These are phyloP conservation scores for Steccherinum ochraceum DNA, from an alignment of 768 basidiomycete genomes.

Conservation along the genomic window DNA sequence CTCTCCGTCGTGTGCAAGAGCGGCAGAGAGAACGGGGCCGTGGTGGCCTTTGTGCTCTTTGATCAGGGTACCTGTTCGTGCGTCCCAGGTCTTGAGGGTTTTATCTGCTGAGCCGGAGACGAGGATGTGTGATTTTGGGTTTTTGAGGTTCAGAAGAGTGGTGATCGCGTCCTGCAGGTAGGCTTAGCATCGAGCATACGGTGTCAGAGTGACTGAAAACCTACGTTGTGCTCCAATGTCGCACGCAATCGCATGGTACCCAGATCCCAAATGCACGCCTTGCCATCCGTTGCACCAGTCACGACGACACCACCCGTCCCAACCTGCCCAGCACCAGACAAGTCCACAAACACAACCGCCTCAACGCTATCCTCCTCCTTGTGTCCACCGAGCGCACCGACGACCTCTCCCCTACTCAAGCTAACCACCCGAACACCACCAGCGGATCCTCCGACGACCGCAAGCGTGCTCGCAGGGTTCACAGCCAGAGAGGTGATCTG, in stretches of 20 bases:
- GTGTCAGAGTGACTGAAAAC: conserved; percentile 19
- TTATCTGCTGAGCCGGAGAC: conserved; percentile 86
- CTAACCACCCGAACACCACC: conserved; percentile 87
- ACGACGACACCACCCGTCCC: conserved; percentile 58
- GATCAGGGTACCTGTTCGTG: conserved; percentile 71
- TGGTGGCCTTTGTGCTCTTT: conserved; percentile 80
- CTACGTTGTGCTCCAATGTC: conserved; percentile 76
- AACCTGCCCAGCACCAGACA: conserved; percentile 49
- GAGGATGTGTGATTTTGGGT: conserved; percentile 70
- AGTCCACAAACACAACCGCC: conserved; percentile 75
- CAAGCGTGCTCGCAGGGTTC: conserved; percentile 84
- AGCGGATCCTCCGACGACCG: conserved; percentile 79
- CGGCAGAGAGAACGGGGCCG: conserved; percentile 68
- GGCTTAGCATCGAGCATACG: not conserved
- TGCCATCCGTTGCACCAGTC: conserved; percentile 90
- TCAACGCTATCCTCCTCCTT: conserved; percentile 86
- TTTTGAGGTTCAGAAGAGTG: conserved; percentile 63
- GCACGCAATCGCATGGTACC: conserved; percentile 78
- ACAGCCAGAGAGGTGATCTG: conserved; percentile 85
- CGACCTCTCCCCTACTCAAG: conserved; percentile 78
- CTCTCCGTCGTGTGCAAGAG: conserved; percentile 62
- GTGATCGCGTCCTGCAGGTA: conserved; percentile 77
- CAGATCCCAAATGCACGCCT: conserved; percentile 92
- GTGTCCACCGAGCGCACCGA: conserved; percentile 76
- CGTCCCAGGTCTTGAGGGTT: conserved; percentile 89